Evolutionary conservation across 202 grass and related monocot genomes (phyloP), one percentile per base, ranked within the genome.

Genomic region (Zizania palustris): DNA sequence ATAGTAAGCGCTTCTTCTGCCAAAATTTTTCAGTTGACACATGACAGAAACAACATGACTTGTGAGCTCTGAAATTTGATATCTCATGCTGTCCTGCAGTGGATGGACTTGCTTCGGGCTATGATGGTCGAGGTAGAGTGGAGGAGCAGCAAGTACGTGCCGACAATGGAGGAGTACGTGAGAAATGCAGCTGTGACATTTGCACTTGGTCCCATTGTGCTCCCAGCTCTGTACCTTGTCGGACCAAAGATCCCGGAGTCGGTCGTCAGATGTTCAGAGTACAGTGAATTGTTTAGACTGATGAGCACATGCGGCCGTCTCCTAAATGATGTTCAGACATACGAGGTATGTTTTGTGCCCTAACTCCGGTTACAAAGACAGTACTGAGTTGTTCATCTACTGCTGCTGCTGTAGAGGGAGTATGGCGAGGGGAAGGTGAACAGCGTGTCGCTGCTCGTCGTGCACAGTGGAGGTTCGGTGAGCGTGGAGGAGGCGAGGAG

Each of bases 91-190:
- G n/a, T n/a, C 45, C 5, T 76, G 38, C 9, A 97, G 85, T 97
- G 93, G 93, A 22, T 82, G 35, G 71, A 78, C 56, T 20, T 87
- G 72, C 8, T 93, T 21, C 81, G 71, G 57, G 85, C 86, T 9
- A 89, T 89, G 93, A 93, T 91, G 88, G 78, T 71, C 5, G 90
- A 97, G 78, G 83, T 75, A 49, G 80, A 88, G 15, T 93, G 90
- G 90, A 5, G 42, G 19, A 49, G 46, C 11, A 80, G 28, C 53
- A 49, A 73, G 8, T 75, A 79, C 11, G 56, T 88, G 21, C 91
- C 91, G 49, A 85, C 82, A 43, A 0, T 43, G 4, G 73, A 88
- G 54, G 88, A 92, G 58, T 92, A 92, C 54, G 78, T 93, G 73
- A 6, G 1, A 42, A 97, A 97, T 69, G 88, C 83, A 3, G 51